Conservation (phyloP, 2,329 filamentous ascomycete genomes). For the Aspergillus sp. region DNA sequence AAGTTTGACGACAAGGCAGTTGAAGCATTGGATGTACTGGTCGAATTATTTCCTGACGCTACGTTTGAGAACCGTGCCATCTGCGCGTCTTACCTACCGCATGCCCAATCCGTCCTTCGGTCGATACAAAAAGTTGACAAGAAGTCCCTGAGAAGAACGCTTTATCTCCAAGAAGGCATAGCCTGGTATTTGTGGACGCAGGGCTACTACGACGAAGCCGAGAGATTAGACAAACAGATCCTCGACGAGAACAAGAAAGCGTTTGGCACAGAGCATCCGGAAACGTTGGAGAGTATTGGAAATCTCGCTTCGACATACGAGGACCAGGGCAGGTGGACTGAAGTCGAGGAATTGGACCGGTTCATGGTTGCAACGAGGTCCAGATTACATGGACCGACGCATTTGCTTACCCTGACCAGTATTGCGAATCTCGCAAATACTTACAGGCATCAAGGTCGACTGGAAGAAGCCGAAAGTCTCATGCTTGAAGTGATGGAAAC, state of each 20-base stretch:
- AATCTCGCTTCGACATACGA: slow-evolving; percentile 5
- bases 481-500: slow-evolving; percentile 9
- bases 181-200: slow-evolving; percentile 8
- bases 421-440: slow-evolving; percentile 11
- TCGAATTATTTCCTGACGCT: slow-evolving; percentile 5
- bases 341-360: slow-evolving; percentile 4
- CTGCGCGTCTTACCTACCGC: slow-evolving; percentile 6
- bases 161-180: slow-evolving; percentile 8
- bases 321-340: slow-evolving; percentile 4
- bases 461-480: slow-evolving; percentile 10
- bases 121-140: slow-evolving; percentile 3
- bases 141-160: slow-evolving; percentile 1
- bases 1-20: slow-evolving; percentile 5
- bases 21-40: slow-evolving; percentile 6
- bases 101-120: slow-evolving; percentile 4
- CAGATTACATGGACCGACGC: slow-evolving; percentile 6
- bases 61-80: slow-evolving; percentile 4
- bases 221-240: slow-evolving; percentile 3
- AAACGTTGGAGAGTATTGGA: slow-evolving; percentile 8
- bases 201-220: slow-evolving; percentile 5
- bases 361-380: not conserved
- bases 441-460: slow-evolving; percentile 8
- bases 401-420: slow-evolving; percentile 10
- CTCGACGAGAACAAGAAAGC: slow-evolving; percentile 8
- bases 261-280: slow-evolving; percentile 6